A percentile compares a stretch with the other conserved stretches of the same genome.
Evolutionary conservation across 2,329 filamentous ascomycete genomes (phyloP).

Genomic region (Triangularia setosa): DNA sequence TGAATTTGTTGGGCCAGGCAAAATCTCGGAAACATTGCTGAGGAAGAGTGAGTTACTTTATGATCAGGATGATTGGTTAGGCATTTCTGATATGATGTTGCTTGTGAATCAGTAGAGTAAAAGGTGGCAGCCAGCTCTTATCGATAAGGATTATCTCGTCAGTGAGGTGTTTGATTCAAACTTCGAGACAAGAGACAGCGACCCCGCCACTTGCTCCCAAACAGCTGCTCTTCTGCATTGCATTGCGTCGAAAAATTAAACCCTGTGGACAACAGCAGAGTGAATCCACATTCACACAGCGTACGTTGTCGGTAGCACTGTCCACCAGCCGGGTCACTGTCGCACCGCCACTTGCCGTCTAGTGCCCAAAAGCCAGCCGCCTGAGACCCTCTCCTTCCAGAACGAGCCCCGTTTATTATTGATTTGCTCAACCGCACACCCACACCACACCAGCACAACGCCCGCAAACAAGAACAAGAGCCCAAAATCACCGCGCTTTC

Average conservation of each 20-base stretch:
- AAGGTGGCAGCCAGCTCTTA: neutral
- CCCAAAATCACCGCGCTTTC: conserved; percentile 13
- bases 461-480: conserved; percentile 15
- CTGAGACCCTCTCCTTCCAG: neutral
- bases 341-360: neutral
- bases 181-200: neutral
- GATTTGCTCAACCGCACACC: conserved; percentile 8
- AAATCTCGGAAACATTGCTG: neutral
- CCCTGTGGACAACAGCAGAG: neutral
- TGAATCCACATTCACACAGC: neutral
- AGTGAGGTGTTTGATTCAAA: neutral
- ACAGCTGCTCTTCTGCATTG: neutral
- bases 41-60: neutral
- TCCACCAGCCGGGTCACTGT: neutral
- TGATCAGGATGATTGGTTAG: neutral
- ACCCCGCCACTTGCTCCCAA: neutral
- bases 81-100: neutral
- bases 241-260: neutral
- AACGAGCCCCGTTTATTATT: conserved; percentile 12
- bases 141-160: neutral
- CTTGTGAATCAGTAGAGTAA: neutral
- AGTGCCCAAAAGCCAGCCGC: neutral
- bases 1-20: neutral
- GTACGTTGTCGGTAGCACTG: neutral
- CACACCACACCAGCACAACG: neutral